Evolutionary conservation across 371 early-diverging fungal species (phyloP).

Genomic region (Lichtheimia ornata): DNA sequence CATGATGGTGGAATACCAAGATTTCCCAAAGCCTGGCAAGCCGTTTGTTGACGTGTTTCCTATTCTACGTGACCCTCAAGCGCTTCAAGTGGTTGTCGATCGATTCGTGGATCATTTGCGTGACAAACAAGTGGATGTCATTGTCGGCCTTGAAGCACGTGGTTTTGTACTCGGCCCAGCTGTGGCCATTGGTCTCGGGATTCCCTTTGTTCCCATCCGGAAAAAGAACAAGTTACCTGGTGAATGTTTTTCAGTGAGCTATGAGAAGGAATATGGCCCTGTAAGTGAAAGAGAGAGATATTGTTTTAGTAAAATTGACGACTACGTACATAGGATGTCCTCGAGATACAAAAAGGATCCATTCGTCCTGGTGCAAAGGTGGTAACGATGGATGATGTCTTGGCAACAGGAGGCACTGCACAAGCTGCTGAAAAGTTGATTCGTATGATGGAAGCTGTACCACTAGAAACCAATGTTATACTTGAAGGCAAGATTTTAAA

Average conservation of each 20-base stretch:
- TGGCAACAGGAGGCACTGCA: slow-evolving; percentile 15
- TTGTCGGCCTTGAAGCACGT: slow-evolving; percentile 12
- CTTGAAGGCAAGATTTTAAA: slow-evolving; percentile 8
- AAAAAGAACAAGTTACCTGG: slow-evolving; percentile 13
- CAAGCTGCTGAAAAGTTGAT: slow-evolving; percentile 4
- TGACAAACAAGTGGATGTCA: slow-evolving; percentile 3
- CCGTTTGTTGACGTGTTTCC: slow-evolving; percentile 11
- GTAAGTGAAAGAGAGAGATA: not conserved
- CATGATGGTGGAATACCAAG: not conserved
- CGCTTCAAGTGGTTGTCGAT: not conserved
- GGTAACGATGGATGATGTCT: slow-evolving; percentile 11
- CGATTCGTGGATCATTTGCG: slow-evolving; percentile 3
- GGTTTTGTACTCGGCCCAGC: slow-evolving; percentile 9
- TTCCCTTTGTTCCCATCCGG: slow-evolving; percentile 9
- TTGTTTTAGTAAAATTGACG: not conserved
- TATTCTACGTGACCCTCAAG: slow-evolving; percentile 5
- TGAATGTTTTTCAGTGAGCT: not conserved
- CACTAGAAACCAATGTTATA: slow-evolving; percentile 2
- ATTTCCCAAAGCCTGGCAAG: slow-evolving; percentile 8
- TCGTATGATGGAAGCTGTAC: not conserved
- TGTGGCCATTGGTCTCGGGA: slow-evolving; percentile 1
- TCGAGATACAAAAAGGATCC: slow-evolving; percentile 9
- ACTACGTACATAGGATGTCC: not conserved
- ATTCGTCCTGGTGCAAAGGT: slow-evolving; percentile 5
- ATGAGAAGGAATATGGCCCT: slow-evolving; percentile 14